These are phyloP conservation scores for Stagonosporopsis vannaccii DNA, from an alignment of 2,329 filamentous ascomycete genomes.

Conservation along the genomic window DNA sequence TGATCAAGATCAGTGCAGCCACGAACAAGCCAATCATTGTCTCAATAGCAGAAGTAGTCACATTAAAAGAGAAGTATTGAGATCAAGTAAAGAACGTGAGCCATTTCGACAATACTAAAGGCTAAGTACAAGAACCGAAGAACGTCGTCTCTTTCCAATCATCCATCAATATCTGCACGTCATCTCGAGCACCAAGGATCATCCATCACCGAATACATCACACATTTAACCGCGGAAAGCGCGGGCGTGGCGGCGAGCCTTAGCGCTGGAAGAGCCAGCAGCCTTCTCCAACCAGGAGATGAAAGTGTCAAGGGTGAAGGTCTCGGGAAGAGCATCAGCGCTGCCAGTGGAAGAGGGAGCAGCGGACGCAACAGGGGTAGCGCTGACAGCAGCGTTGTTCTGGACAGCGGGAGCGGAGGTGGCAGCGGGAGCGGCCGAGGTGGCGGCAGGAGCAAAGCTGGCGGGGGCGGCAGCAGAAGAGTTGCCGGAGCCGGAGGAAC, in stretches of 20 bases:
- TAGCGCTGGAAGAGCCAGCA: conserved; percentile 28
- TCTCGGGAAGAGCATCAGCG: conserved; percentile 21
- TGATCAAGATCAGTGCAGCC: background rate
- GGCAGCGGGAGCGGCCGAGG: conserved; percentile 10
- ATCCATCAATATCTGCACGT: conserved; percentile 7
- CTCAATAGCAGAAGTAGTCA: background rate
- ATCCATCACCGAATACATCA: background rate
- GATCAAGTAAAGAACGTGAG: conserved; percentile 1
- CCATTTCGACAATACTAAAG: conserved; percentile 17
- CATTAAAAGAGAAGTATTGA: background rate
- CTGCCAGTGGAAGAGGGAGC: conserved; percentile 17
- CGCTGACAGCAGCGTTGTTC: background rate
- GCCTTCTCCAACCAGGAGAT: conserved; percentile 34
- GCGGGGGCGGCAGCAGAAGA: conserved; percentile 19
- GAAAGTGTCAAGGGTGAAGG: conserved; percentile 33
- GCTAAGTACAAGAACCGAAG: conserved; percentile 29
- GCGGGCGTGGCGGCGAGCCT: conserved; percentile 30
- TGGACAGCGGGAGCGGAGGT: conserved; percentile 12
- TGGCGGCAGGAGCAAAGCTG: conserved; percentile 10
- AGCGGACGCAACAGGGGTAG: conserved; percentile 8
- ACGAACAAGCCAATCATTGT: background rate
- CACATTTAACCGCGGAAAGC: conserved; percentile 25
- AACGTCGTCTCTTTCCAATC: conserved; percentile 5
- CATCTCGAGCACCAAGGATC: background rate
- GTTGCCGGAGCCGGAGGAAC: conserved; percentile 9